These are phyloP conservation scores for Glonium stellatum DNA, from an alignment of 495 filamentous ascomycete genomes.

Conservation along the genomic window DNA sequence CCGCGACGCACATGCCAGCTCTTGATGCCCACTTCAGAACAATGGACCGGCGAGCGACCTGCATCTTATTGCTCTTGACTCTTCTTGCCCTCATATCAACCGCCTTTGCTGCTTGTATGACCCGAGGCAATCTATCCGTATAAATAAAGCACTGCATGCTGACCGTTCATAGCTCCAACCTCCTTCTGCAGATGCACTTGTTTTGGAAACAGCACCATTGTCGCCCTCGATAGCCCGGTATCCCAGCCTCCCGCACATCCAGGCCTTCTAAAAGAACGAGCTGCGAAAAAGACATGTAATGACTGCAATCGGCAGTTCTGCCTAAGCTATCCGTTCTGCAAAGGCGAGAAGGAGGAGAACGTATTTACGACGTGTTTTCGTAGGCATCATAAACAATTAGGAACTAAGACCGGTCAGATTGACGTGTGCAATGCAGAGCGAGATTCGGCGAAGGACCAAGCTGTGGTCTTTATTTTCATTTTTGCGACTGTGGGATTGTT, in stretches of 20 bases:
- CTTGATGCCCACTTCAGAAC: neutral
- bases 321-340: constrained; percentile 78
- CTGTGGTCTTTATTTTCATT: constrained; percentile 91
- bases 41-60: neutral
- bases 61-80: constrained; percentile 11
- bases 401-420: constrained; percentile 10
- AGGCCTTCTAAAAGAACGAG: constrained; percentile 22
- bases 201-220: constrained; percentile 84
- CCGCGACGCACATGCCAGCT: neutral
- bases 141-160: neutral
- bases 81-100: constrained; percentile 28
- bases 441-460: constrained; percentile 80
- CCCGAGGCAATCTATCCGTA: neutral
- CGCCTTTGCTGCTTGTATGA: constrained; percentile 33
- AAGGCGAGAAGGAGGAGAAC: constrained; percentile 76
- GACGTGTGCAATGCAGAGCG: constrained; percentile 49
- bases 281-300: constrained; percentile 51
- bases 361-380: constrained; percentile 87
- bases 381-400: constrained; percentile 34
- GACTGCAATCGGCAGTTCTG: constrained; percentile 93
- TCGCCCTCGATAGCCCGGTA: constrained; percentile 52
- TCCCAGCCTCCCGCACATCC: constrained; percentile 32
- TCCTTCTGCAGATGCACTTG: constrained; percentile 99
- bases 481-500: constrained; percentile 76
- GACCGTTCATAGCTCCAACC: constrained; percentile 43